phyloP scores from a whole-genome alignment of 1,139 yeast genomes.

The Pichia cactophila region DNA sequence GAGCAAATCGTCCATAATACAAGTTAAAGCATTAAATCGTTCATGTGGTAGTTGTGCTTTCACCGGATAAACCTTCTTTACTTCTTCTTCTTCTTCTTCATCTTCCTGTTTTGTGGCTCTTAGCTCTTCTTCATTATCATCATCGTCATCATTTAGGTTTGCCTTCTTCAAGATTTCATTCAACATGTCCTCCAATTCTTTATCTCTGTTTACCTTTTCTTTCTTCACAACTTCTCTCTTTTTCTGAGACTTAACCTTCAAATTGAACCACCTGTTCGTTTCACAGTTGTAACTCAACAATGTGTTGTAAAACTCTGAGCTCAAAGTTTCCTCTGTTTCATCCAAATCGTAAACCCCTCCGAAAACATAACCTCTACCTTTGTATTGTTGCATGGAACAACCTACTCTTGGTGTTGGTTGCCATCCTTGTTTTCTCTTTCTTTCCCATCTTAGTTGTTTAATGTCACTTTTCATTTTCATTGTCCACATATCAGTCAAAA shows the following conservation, averaged over 20 bases:
- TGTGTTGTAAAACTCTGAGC: constrained; percentile 76
- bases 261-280: constrained; percentile 80
- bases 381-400: constrained; percentile 80
- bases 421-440: constrained; percentile 82
- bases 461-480: constrained; percentile 83
- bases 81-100: constrained; percentile 33
- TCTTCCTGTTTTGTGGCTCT: constrained; percentile 11
- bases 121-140: constrained; percentile 29
- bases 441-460: constrained; percentile 76
- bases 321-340: constrained; percentile 88
- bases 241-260: constrained; percentile 58
- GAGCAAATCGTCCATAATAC: constrained; percentile 77
- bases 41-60: constrained; percentile 72
- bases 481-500: constrained; percentile 82
- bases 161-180: constrained; percentile 67
- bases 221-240: constrained; percentile 38
- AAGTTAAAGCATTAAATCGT: constrained; percentile 78
- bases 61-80: constrained; percentile 42
- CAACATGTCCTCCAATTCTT: constrained; percentile 75
- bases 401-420: constrained; percentile 94
- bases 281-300: constrained; percentile 79
- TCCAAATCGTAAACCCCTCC: constrained; percentile 96
- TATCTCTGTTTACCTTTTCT: constrained; percentile 55
- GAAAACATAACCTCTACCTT: constrained; percentile 86
- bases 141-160: constrained; percentile 49